A percentile compares a stretch with the other conserved stretches of the same genome.
Conservation (phyloP, 257 asterid genomes). For the Solanum phureja region DNA sequence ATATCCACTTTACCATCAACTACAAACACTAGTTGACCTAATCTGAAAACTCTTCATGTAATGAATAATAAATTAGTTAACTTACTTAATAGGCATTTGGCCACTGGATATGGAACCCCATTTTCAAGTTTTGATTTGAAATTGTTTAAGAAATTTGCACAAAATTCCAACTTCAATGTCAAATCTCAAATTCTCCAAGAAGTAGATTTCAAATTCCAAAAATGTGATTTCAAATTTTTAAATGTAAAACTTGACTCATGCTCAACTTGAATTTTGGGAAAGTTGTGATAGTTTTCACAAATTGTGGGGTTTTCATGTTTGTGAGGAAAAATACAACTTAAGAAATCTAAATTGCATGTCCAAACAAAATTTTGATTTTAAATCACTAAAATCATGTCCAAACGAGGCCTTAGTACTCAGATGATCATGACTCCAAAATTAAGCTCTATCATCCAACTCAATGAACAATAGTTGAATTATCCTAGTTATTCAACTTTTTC, state of each 20-base stretch:
- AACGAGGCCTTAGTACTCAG: not conserved
- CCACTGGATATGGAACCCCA: not conserved
- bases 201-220: too few relatives aligned
- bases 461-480: not conserved
- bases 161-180: not conserved
- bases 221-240: too few relatives aligned
- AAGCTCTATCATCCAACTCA: not conserved
- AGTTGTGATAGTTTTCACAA: not conserved
- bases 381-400: not conserved
- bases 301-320: not conserved
- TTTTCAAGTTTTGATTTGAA: not conserved
- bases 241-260: not conserved
- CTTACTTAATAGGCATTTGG: not conserved
- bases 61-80: not conserved
- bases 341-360: not conserved
- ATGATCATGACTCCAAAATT: not conserved
- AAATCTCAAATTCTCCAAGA: too few relatives aligned
- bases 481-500: not conserved
- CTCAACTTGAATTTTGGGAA: not conserved
- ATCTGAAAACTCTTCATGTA: not conserved
- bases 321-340: not conserved
- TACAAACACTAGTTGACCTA: not conserved
- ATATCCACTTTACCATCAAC: not conserved
- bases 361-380: not conserved
- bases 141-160: not conserved